A percentile compares a stretch with the other conserved stretches of the same genome.
Evolutionary conservation across 257 asterid species (phyloP).

Genomic region (Nicotiana undulata): DNA sequence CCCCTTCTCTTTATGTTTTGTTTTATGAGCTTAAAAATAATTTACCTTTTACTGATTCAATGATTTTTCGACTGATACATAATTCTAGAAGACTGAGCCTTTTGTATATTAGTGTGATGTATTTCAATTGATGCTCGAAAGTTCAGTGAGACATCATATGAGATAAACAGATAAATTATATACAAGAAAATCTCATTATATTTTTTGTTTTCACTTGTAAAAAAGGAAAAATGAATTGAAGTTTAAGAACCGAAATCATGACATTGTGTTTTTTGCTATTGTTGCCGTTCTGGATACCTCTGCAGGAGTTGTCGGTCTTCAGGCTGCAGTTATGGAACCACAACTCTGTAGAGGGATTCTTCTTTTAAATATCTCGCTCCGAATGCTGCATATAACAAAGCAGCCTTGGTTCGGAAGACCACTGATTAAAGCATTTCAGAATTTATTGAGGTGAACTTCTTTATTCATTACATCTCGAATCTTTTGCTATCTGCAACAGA

Average conservation of each 20-base stretch:
- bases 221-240: too few species aligned
- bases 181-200: neutral
- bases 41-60: neutral
- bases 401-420: constrained; percentile 91
- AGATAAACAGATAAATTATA: too few species aligned
- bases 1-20: constrained; percentile 1
- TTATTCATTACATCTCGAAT: neutral
- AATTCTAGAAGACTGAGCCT: neutral
- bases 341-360: constrained; percentile 66
- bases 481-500: neutral
- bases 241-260: neutral
- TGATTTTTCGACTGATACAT: neutral
- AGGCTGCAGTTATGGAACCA: constrained; percentile 76
- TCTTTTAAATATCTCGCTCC: constrained; percentile 78
- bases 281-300: neutral
- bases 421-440: constrained; percentile 74
- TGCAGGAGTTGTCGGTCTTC: constrained; percentile 93
- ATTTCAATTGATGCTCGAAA: neutral
- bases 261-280: neutral
- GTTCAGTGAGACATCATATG: neutral
- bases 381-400: constrained; percentile 87
- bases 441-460: constrained; percentile 51
- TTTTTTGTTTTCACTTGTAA: neutral
- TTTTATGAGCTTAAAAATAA: neutral
- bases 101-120: neutral